Evolutionary conservation across 2,329 filamentous ascomycete species (phyloP).

Genomic region (Didymella exigua): DNA sequence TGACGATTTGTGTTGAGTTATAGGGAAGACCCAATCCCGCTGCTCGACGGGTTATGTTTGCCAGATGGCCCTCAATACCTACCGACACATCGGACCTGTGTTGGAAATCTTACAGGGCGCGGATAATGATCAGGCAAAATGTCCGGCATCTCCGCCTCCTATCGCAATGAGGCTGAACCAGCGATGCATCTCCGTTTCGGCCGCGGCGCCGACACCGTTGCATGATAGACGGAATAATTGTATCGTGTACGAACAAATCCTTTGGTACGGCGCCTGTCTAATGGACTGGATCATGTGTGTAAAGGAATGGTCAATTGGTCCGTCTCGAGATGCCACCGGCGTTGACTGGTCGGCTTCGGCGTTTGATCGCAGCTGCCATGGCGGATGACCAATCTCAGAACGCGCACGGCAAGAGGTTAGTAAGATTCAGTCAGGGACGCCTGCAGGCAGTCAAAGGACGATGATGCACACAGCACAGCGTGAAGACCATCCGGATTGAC

Average conservation of each 20-base stretch:
- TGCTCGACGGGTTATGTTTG: background rate
- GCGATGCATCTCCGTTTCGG: constrained; percentile 26
- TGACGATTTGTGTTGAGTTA: constrained; percentile 7
- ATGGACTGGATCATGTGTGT: constrained; percentile 9
- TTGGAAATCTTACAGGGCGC: constrained; percentile 11
- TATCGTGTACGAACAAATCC: constrained; percentile 10
- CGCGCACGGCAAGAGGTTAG: background rate
- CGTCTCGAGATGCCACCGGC: constrained; percentile 2
- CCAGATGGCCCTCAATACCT: background rate
- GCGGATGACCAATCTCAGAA: constrained; percentile 2
- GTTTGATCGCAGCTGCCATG: constrained; percentile 7
- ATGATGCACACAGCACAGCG: background rate
- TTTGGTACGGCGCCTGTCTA: constrained; percentile 12
- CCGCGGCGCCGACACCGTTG: constrained; percentile 32
- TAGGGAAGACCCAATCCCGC: constrained; percentile 6
- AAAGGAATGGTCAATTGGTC: constrained; percentile 10
- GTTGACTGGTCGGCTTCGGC: constrained; percentile 14
- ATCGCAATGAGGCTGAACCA: constrained; percentile 18
- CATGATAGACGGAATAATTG: constrained; percentile 35
- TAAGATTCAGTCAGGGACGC: constrained; percentile 1
- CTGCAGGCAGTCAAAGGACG: background rate
- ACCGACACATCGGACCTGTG: constrained; percentile 4
- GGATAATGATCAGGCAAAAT: constrained; percentile 17
- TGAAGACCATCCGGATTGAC: constrained; percentile 5
- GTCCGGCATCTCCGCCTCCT: constrained; percentile 10